These are phyloP conservation scores for Lasiodiplodia sp. DNA, from an alignment of 2,329 filamentous ascomycete species.

Conservation along the genomic window DNA sequence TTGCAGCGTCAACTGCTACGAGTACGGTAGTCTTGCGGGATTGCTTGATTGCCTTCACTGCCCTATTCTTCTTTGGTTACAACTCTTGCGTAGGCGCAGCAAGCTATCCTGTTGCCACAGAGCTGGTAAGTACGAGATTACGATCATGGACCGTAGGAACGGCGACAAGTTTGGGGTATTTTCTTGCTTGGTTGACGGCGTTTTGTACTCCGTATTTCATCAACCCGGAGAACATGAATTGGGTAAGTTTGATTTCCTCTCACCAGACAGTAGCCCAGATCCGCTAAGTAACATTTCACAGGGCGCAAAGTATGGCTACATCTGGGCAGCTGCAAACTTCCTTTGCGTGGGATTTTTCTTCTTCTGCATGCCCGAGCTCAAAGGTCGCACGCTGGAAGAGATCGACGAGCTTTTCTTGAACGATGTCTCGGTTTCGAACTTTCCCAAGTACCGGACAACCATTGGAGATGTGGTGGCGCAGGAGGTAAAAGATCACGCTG, in stretches of 20 bases:
- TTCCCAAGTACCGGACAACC: neutral
- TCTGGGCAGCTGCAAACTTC: conserved; percentile 33
- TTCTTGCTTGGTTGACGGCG: conserved; percentile 46
- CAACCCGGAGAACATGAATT: conserved; percentile 46
- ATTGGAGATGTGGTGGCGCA: conserved; percentile 3
- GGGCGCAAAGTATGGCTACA: conserved; percentile 17
- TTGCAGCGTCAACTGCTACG: conserved; percentile 40
- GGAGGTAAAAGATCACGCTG: neutral
- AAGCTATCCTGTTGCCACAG: conserved; percentile 42
- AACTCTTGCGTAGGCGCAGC: conserved; percentile 45
- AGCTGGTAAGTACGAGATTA: conserved; percentile 43
- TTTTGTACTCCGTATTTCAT: conserved; percentile 52
- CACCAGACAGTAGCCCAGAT: fast-evolving
- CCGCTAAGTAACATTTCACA: neutral
- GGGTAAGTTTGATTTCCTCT: conserved; percentile 36
- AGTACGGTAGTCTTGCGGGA: conserved; percentile 38
- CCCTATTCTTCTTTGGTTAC: conserved; percentile 47
- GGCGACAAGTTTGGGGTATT: conserved; percentile 44
- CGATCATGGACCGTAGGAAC: conserved; percentile 47
- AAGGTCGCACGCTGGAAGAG: conserved; percentile 40
- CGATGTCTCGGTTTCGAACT: neutral
- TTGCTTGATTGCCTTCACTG: conserved; percentile 44
- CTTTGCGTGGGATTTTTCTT: conserved; percentile 55
- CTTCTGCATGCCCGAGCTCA: conserved; percentile 65
- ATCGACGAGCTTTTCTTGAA: conserved; percentile 42